phyloP scores from a whole-genome alignment of 1,139 yeast genomes.

The Yamadazyma membranifaciens region DNA sequence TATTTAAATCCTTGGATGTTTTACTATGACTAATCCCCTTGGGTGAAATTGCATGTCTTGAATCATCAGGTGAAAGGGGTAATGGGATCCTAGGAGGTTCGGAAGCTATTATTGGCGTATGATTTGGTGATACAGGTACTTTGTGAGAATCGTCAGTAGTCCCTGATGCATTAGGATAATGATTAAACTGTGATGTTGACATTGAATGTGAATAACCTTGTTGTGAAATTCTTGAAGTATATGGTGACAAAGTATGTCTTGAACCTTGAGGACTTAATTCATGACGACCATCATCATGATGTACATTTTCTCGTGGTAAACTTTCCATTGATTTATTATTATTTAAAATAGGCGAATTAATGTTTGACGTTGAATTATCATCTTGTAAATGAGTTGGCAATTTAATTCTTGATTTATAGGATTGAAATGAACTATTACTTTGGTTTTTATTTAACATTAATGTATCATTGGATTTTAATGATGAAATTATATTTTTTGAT shows the following conservation, averaged over 20 bases:
- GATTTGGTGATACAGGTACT: slow-evolving; percentile 1
- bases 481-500: slow-evolving; percentile 2
- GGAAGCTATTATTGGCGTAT: slow-evolving; percentile 7
- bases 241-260: slow-evolving; percentile 5
- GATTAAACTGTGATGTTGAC: not conserved
- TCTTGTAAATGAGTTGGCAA: slow-evolving; percentile 23
- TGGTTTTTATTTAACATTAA: slow-evolving; percentile 15
- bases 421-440: slow-evolving; percentile 27
- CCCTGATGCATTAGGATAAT: not conserved
- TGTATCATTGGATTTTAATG: slow-evolving; percentile 8
- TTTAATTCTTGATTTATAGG: slow-evolving; percentile 34
- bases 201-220: not conserved
- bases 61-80: slow-evolving; percentile 14
- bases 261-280: slow-evolving; percentile 8
- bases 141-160: not conserved
- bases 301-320: not conserved
- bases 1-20: slow-evolving; percentile 14
- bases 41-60: slow-evolving; percentile 10
- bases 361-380: not conserved
- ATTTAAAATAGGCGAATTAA: not conserved
- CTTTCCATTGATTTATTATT: not conserved
- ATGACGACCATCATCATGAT: not conserved
- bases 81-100: slow-evolving; percentile 15
- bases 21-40: slow-evolving; percentile 13
- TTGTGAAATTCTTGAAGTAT: not conserved